Evolutionary conservation across 805 yeast species (phyloP), one percentile per base, ranked within the genome.

Genomic region (Kazachstania kunashirensis): DNA sequence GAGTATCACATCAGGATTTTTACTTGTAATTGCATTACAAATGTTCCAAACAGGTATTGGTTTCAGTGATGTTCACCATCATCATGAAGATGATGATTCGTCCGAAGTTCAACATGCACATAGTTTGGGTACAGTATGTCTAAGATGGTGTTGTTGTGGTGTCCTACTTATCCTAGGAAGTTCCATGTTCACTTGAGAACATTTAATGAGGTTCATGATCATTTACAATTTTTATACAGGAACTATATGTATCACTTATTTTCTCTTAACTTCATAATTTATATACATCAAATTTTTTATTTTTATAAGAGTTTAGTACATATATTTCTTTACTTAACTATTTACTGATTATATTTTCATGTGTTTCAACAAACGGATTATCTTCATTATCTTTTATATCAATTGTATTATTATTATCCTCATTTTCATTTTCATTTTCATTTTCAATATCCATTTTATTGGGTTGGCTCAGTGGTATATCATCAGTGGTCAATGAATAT

Each of bases 41-140:
- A 83, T 88, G 94, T 78, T 83, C 52, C 82, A 86, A 9, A 75
- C 88, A 14, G 84, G 94, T 0, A 72, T 84, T 21, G 71, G 78
- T 0, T 84, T 84, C 55, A 86, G 92, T 24, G 94, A 88, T 6
- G 64, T 73, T 19, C 80, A 79, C 35, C 61, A 56, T 30, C 63
- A 59, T 33, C 61, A 56, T 29, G 47, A 47, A 31, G 50, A 42
- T 26, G 58, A 53, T 29, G 53, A 44, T 15, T 46, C 45, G 12
- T 46, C 42, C 14, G 48, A 49, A 31, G 40, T 47, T 17, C 43
- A 43, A 15, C 48, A 48, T 17, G 49, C 47, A 14, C 64, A 59
- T 36, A 53, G 60, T 40, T 38, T 52, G 4, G 63, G 60, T 19
- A 55, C 60, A 0, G 49, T 53, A 3, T 59, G 64, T 42, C 36